Evolutionary conservation across 306 rosid genomes (phyloP).

Genomic region (Dryas octopetala): DNA sequence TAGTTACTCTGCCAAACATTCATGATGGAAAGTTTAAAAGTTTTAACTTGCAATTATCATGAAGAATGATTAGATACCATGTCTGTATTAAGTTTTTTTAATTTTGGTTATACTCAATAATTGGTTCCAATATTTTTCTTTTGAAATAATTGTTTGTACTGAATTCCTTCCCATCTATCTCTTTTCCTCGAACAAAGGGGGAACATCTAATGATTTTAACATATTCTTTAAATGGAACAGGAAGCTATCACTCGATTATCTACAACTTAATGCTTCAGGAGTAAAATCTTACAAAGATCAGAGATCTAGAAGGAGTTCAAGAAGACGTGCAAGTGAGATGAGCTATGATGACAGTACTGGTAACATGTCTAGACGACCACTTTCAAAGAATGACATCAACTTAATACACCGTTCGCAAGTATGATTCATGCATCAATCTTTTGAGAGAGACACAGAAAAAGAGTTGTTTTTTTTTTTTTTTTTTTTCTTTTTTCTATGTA

Average conservation of each 20-base stretch:
- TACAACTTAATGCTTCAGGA: conserved; percentile 72
- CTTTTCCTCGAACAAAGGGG: conserved; percentile 13
- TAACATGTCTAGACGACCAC: conserved; percentile 59
- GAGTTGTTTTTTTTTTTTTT: background rate
- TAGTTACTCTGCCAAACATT: conserved; percentile 8
- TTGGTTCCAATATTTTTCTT: background rate
- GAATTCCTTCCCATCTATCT: background rate
- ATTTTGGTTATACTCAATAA: background rate
- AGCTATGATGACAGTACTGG: conserved; percentile 53
- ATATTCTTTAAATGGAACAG: conserved; percentile 47
- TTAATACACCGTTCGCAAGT: conserved; percentile 87
- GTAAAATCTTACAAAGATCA: conserved; percentile 66
- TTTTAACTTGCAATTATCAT: conserved; percentile 1
- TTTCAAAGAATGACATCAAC: conserved; percentile 80
- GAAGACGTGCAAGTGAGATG: conserved; percentile 44
- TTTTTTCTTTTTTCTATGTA: background rate
- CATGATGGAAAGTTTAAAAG: background rate
- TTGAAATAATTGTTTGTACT: background rate
- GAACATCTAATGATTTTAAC: conserved; percentile 9
- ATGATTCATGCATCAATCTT: conserved; percentile 37
- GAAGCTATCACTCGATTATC: conserved; percentile 85
- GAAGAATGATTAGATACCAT: background rate
- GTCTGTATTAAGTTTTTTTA: background rate
- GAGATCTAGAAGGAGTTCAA: conserved; percentile 59
- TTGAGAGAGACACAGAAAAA: background rate